Evolutionary conservation across 305 asterid species (phyloP).

Genomic region (Petunia hybrid): DNA sequence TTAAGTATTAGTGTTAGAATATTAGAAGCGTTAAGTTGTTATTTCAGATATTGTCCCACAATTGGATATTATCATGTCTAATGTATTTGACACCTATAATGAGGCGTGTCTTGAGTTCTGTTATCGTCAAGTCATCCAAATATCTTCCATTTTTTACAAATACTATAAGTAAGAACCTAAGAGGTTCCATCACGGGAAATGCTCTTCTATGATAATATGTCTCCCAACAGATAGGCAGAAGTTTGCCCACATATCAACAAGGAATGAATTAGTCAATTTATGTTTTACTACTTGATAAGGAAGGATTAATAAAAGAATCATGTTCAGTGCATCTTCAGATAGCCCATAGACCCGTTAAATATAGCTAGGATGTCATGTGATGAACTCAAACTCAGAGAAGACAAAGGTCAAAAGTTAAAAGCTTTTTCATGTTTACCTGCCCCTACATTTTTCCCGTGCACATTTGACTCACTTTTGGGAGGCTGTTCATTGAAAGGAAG

Average conservation of each 20-base stretch:
- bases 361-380: constrained; percentile 15
- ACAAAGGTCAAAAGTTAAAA: not conserved
- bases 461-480: constrained; percentile 45
- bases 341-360: constrained; percentile 15
- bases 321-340: constrained; percentile 21
- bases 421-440: constrained; percentile 54
- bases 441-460: constrained; percentile 52
- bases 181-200: not conserved
- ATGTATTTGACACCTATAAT: constrained; percentile 1
- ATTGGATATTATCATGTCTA: not conserved
- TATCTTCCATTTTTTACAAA: not conserved
- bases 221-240: not conserved
- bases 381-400: constrained; percentile 28
- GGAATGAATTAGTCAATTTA: not conserved
- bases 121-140: not conserved
- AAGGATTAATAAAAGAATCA: not conserved
- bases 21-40: not conserved
- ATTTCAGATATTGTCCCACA: constrained; percentile 12
- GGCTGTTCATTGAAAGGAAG: constrained; percentile 55
- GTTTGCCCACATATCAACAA: not conserved
- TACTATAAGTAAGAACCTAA: not conserved
- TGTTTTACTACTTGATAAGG: constrained; percentile 8
- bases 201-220: not conserved
- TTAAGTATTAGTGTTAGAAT: not conserved
- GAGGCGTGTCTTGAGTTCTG: not conserved